Conservation (phyloP, 2,329 filamentous ascomycete species). For the Fusarium phyllophilum region DNA sequence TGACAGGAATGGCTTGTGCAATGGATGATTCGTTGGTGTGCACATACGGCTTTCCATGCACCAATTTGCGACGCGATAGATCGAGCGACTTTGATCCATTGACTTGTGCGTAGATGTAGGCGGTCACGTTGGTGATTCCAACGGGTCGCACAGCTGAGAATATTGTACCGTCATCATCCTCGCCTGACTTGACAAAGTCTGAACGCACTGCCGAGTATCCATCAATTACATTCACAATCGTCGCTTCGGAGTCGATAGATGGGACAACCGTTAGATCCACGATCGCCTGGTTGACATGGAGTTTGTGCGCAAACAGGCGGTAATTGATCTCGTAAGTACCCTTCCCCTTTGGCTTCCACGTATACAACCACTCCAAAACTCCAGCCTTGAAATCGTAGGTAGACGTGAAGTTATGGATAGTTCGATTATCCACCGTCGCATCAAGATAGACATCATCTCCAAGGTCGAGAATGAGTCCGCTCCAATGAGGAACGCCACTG, state of each 20-base stretch:
- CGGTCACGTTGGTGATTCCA: background rate
- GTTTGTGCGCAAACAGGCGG: background rate
- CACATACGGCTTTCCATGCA: background rate
- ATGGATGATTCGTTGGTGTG: background rate
- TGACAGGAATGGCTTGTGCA: background rate
- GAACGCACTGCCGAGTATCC: conserved; percentile 4
- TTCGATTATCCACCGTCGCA: background rate
- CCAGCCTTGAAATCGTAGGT: background rate
- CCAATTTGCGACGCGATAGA: background rate
- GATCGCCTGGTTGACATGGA: background rate
- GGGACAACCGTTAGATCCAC: background rate
- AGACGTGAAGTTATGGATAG: background rate
- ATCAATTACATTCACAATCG: background rate
- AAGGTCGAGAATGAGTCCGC: background rate
- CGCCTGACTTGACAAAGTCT: background rate
- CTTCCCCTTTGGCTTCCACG: background rate
- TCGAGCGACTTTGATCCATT: background rate
- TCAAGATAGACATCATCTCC: background rate
- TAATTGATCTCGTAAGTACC: background rate
- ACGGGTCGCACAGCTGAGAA: background rate
- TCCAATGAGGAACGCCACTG: background rate
- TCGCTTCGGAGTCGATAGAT: background rate
- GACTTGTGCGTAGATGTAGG: background rate
- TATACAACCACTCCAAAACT: background rate
- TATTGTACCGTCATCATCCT: background rate